A percentile compares a stretch with the other conserved stretches of the same genome.
Conservation (phyloP, 2,329 filamentous ascomycete species). For the Aspergillus quadrilineatus region DNA sequence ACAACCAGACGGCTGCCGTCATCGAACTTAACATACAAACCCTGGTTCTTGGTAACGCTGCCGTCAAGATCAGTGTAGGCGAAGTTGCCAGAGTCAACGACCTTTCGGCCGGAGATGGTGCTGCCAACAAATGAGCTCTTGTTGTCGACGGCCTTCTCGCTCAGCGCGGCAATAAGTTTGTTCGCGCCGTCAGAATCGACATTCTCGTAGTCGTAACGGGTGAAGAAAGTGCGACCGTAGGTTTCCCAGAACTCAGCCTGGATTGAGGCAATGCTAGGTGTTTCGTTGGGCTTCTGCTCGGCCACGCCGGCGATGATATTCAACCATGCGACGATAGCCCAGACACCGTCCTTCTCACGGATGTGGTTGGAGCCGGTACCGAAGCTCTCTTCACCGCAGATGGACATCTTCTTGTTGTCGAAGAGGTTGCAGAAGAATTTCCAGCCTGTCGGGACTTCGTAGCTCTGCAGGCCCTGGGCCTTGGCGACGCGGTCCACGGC, state of each 20-base stretch:
- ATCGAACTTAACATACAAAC: conserved; percentile 89
- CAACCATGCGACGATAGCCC: conserved; percentile 95
- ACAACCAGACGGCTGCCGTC: conserved; percentile 95
- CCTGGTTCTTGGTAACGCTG: conserved; percentile 92
- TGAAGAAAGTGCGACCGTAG: conserved; percentile 98
- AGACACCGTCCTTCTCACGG: conserved; percentile 97
- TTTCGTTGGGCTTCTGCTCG: conserved; percentile 73
- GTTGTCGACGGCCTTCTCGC: conserved; percentile 74
- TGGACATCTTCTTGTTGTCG: conserved; percentile 92
- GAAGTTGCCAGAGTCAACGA: conserved; percentile 90
- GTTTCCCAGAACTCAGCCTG: conserved; percentile 96
- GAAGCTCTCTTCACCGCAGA: conserved; percentile 98
- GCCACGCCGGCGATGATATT: conserved; percentile 97
- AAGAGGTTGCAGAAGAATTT: conserved; percentile 98
- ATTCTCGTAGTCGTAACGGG: conserved; percentile 96
- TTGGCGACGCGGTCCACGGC: conserved; percentile 95
- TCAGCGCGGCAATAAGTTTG: conserved; percentile 81
- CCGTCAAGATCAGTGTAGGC: conserved; percentile 98
- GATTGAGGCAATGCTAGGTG: conserved; percentile 91
- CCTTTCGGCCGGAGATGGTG: conserved; percentile 76
- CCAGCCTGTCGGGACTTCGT: conserved; percentile 98
- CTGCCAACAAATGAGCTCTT: conserved; percentile 77
- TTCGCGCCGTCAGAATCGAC: conserved; percentile 87
- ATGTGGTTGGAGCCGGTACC: conserved; percentile 98
- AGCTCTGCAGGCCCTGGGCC: conserved; percentile 85